These are phyloP conservation scores for Neofusicoccum parvum DNA, from an alignment of 2,329 filamentous ascomycete species.

Conservation along the genomic window DNA sequence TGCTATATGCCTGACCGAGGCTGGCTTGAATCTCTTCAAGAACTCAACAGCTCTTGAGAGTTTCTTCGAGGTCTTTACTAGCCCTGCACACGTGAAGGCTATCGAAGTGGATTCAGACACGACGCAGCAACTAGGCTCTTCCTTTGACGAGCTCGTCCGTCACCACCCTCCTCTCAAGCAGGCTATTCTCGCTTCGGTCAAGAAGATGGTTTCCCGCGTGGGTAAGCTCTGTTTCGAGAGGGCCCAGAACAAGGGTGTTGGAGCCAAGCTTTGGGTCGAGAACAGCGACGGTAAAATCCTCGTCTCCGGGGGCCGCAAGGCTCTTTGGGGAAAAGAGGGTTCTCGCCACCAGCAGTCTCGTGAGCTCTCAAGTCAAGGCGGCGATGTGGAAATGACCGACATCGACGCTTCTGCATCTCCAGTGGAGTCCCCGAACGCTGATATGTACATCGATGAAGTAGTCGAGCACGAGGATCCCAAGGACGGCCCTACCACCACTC, in stretches of 20 bases:
- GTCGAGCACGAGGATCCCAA: slow-evolving; percentile 54
- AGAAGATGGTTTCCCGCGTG: slow-evolving; percentile 86
- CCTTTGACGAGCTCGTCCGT: slow-evolving; percentile 90
- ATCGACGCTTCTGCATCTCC: slow-evolving; percentile 26
- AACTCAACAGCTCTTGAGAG: slow-evolving; percentile 79
- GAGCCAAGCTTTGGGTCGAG: slow-evolving; percentile 74
- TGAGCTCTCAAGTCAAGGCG: slow-evolving; percentile 22
- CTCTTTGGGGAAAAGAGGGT: slow-evolving; percentile 48
- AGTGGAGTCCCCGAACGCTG: not conserved
- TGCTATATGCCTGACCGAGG: slow-evolving; percentile 88
- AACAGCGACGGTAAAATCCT: slow-evolving; percentile 60
- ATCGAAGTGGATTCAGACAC: slow-evolving; percentile 76
- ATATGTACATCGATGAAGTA: slow-evolving; percentile 39
- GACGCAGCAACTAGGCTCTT: slow-evolving; percentile 73
- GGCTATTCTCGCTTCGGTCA: slow-evolving; percentile 79
- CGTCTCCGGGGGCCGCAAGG: slow-evolving; percentile 58
- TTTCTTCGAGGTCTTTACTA: slow-evolving; percentile 97
- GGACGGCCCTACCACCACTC: slow-evolving; percentile 58
- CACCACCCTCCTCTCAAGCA: slow-evolving; percentile 85
- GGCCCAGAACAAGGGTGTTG: slow-evolving; percentile 69
- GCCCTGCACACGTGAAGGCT: slow-evolving; percentile 80
- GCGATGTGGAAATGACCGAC: slow-evolving; percentile 70
- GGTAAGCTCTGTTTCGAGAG: slow-evolving; percentile 72
- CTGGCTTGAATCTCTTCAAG: slow-evolving; percentile 84
- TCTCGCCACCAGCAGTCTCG: slow-evolving; percentile 24